Conservation (phyloP, 176 grass and related monocot species). For the Aegilops longissima region DNA sequence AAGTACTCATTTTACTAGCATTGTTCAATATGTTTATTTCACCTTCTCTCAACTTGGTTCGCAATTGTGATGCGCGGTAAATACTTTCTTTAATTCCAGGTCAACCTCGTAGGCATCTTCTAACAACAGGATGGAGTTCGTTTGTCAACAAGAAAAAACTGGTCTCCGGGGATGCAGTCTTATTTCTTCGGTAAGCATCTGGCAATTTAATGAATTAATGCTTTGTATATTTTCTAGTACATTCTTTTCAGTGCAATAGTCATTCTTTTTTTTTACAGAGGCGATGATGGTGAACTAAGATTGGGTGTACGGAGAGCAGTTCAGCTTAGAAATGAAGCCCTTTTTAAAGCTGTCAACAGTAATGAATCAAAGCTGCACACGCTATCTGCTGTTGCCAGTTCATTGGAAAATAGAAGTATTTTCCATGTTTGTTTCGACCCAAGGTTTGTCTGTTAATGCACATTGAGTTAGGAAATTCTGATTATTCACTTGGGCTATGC, state of each 20-base stretch:
- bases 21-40: neutral
- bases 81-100: conserved; percentile 52
- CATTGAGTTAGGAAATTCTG: neutral
- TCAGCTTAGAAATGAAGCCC: conserved; percentile 63
- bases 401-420: conserved; percentile 48
- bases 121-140: conserved; percentile 96
- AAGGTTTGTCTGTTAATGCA: conserved; percentile 49
- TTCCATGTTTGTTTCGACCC: conserved; percentile 86
- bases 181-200: conserved; percentile 75
- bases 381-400: conserved; percentile 47
- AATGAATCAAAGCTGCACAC: conserved; percentile 39
- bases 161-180: conserved; percentile 78
- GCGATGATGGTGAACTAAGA: conserved; percentile 80
- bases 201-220: conserved; percentile 1
- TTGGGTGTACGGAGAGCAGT: conserved; percentile 88
- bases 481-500: neutral
- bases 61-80: neutral
- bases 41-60: neutral
- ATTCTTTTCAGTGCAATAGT: neutral
- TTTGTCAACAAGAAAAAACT: conserved; percentile 97
- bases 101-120: conserved; percentile 96
- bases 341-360: conserved; percentile 39
- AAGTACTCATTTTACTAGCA: neutral
- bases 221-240: neutral
- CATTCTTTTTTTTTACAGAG: conserved; percentile 40